Percentiles rank a stretch among this genome's conserved stretches.
Evolutionary conservation across 2,329 filamentous ascomycete genomes (phyloP).

Genomic region (Fusarium xyrophilum): DNA sequence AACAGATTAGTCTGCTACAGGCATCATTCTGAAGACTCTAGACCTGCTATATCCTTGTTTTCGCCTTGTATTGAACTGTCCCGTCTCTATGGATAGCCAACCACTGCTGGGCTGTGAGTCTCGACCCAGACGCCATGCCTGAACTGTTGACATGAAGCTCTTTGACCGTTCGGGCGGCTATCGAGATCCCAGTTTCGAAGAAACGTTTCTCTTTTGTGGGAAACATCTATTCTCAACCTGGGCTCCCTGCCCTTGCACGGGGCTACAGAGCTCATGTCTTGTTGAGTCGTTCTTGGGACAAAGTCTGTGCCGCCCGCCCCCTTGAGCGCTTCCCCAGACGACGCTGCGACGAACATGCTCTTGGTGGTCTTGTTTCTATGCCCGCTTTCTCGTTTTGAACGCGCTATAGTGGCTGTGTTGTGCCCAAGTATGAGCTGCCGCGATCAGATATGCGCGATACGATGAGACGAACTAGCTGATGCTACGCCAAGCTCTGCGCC

Average conservation of each 20-base stretch:
- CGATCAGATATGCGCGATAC: constrained; percentile 28
- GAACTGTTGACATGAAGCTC: constrained; percentile 4
- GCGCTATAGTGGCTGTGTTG: constrained; percentile 13
- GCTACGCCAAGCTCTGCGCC: constrained; percentile 15
- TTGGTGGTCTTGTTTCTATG: constrained; percentile 5
- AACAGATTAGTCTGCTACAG: neutral
- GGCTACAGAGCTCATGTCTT: constrained; percentile 2
- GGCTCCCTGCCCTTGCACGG: constrained; percentile 5
- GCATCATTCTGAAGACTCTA: constrained; percentile 11
- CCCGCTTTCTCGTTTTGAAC: constrained; percentile 1
- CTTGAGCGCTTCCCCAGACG: constrained; percentile 34
- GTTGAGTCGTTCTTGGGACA: constrained; percentile 6
- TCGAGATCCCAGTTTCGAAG: constrained; percentile 29
- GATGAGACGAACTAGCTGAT: constrained; percentile 26
- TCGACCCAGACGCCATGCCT: constrained; percentile 2
- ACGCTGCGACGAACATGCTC: constrained; percentile 6
- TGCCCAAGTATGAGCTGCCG: constrained; percentile 12
- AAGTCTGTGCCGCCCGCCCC: constrained; percentile 4
- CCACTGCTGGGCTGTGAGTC: constrained; percentile 16
- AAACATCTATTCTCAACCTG: constrained; percentile 2
- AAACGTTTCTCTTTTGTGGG: constrained; percentile 24
- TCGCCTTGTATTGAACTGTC: neutral
- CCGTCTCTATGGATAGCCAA: constrained; percentile 20
- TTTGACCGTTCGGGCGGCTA: constrained; percentile 36
- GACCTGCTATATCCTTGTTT: constrained; percentile 8